These are phyloP conservation scores for Hyaloscypha finlandica DNA, from an alignment of 495 filamentous ascomycete genomes.

Conservation along the genomic window DNA sequence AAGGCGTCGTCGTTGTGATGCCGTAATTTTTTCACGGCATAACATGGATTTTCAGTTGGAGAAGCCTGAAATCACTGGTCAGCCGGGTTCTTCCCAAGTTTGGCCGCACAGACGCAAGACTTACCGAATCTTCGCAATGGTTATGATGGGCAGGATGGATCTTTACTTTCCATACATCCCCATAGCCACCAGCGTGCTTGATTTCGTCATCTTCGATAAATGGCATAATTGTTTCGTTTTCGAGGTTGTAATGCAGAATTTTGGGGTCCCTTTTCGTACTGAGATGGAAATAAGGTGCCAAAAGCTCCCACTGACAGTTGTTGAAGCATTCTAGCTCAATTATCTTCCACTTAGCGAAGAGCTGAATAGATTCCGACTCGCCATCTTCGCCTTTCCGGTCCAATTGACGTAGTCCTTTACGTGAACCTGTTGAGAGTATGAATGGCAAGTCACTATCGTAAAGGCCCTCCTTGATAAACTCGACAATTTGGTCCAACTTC, in stretches of 20 bases:
- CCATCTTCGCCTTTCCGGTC: background rate
- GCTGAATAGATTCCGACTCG: slow-evolving; percentile 6
- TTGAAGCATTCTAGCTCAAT: slow-evolving; percentile 17
- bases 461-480: slow-evolving; percentile 28
- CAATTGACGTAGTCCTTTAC: slow-evolving; percentile 4
- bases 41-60: background rate
- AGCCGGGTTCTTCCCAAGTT: too few relatives aligned
- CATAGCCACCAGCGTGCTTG: slow-evolving; percentile 16
- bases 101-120: too few relatives aligned
- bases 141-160: slow-evolving; percentile 28
- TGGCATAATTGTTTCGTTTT: background rate
- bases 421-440: background rate
- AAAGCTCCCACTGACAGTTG: slow-evolving; percentile 24
- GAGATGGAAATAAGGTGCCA: slow-evolving; percentile 28
- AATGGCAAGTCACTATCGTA: slow-evolving; percentile 32
- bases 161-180: slow-evolving; percentile 15
- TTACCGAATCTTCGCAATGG: slow-evolving; percentile 10
- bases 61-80: slow-evolving; percentile 1
- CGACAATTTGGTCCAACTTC: slow-evolving; percentile 6
- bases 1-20: slow-evolving; percentile 13
- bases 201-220: slow-evolving; percentile 14
- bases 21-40: slow-evolving; percentile 10
- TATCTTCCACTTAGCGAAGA: slow-evolving; percentile 6
- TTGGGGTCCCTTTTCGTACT: background rate
- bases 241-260: background rate